Percentiles rank a stretch among this genome's conserved stretches.
phyloP scores from a whole-genome alignment of 495 filamentous ascomycete species.

The Podospora fimiseda region DNA sequence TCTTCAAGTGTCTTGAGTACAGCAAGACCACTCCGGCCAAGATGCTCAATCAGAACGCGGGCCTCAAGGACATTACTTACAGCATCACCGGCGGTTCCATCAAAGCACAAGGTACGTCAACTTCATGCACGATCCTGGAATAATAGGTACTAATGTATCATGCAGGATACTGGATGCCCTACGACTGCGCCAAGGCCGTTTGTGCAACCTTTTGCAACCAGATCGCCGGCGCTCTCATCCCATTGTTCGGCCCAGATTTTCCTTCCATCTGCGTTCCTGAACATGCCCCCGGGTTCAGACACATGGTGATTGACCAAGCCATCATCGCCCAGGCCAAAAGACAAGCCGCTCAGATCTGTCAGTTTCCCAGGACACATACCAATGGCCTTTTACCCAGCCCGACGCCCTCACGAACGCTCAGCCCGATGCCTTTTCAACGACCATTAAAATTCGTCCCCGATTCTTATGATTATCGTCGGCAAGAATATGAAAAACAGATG shows the following conservation, averaged over 20 bases:
- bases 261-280: constrained; percentile 61
- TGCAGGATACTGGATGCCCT: constrained; percentile 96
- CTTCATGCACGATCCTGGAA: neutral
- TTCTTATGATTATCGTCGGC: constrained; percentile 4
- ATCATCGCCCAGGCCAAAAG: constrained; percentile 53
- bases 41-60: constrained; percentile 70
- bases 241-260: constrained; percentile 81
- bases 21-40: constrained; percentile 87
- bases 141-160: constrained; percentile 4
- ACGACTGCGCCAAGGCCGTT: constrained; percentile 70
- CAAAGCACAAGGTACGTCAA: constrained; percentile 70
- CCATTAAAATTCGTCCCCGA: neutral
- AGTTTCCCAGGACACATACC: constrained; percentile 2
- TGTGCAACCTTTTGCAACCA: constrained; percentile 81
- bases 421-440: constrained; percentile 11
- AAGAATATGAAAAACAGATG: constrained; percentile 8
- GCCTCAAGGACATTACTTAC: constrained; percentile 77
- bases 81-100: constrained; percentile 93
- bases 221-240: constrained; percentile 78
- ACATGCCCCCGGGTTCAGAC: constrained; percentile 48
- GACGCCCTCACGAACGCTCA: constrained; percentile 8
- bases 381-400: constrained; percentile 3
- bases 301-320: constrained; percentile 59
- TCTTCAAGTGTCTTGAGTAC: constrained; percentile 86
- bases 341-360: constrained; percentile 38